Evolutionary conservation across 225 moss, liverwort and hornwort species (phyloP).

Genomic region (Rhytidiadelphus loreus): DNA sequence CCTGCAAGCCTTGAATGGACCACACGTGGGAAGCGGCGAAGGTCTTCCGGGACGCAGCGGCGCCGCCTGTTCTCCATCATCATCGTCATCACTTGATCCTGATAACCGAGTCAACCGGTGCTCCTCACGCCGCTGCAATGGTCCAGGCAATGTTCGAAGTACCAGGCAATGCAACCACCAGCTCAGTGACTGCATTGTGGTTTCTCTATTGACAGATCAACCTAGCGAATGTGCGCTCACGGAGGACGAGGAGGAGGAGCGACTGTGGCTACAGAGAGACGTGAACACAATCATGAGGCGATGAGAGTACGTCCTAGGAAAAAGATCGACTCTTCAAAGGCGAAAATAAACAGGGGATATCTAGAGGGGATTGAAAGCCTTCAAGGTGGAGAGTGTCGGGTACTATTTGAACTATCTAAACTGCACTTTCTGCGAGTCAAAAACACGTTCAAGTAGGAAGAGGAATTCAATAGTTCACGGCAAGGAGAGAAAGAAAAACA

Average conservation of each 20-base stretch:
- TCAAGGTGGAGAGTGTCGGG: background rate
- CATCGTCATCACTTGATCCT: conserved; percentile 1
- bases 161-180: conserved; percentile 63
- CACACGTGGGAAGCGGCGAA: conserved; percentile 9
- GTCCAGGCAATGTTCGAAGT: conserved; percentile 28
- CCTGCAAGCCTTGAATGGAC: conserved; percentile 20
- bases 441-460: background rate
- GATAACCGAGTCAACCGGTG: conserved; percentile 11
- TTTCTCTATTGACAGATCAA: background rate
- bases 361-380: background rate
- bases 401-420: background rate
- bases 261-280: background rate
- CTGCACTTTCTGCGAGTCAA: background rate
- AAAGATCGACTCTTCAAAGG: background rate
- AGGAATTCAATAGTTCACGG: background rate
- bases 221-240: background rate
- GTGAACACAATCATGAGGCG: background rate
- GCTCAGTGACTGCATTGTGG: conserved; percentile 51
- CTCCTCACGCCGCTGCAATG: conserved; percentile 43
- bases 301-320: background rate
- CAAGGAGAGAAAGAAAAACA: background rate
- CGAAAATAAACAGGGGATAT: background rate
- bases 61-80: conserved; percentile 13
- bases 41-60: conserved; percentile 10
- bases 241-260: background rate